Evolutionary conservation across 176 grass and related monocot species (phyloP), one percentile per base, ranked within the genome.

Genomic region (Musa schizocarpa): DNA sequence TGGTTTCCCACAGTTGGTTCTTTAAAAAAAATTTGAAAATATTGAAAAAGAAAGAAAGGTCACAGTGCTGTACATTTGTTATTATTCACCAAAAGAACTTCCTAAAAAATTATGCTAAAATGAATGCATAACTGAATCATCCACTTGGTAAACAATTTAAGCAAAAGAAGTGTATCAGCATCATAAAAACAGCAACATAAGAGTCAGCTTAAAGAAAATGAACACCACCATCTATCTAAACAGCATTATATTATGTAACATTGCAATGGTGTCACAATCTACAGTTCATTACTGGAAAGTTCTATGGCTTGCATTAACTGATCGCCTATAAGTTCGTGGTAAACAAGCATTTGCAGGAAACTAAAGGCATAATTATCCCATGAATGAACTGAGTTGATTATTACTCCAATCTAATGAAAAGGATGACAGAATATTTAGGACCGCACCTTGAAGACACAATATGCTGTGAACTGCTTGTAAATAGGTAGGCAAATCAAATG

Each of bases 391-490:
- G 78, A 66, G 54, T 65, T 22, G n/a, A 19, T 63, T 65, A 68
- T 51, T n/a, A 13, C 23, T 24, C 1, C 63, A 24, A 83, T 52
- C 10, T 52, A 54, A 8, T 65, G 69, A 79, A 82, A 51, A 71
- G 71, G 69, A 65, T 17, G 9, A 21, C 77, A 57, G 54, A 68
- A 75, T 25, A 54, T 66, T 2, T 14, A 83, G 66, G 19, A 9
- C 52, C 89, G 87, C 68, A 93, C 94, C 83, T 83, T 78, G 88
- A 75, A 97, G 84, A 81, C 85, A 82, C 77, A 97, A 83, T 75
- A 93, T 82, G 81, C 75, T 97, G 57, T 97, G 88, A 84, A 97
- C 77, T 76, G 94, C 94, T 87, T 85, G 80, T 52, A 93, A 69
- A 83, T 88, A 97, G 16, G 88, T 73, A 8, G 64, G 79, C 9